Evolutionary conservation across 768 basidiomycete species (phyloP).

Genomic region (Stropharia rugosoannulata): DNA sequence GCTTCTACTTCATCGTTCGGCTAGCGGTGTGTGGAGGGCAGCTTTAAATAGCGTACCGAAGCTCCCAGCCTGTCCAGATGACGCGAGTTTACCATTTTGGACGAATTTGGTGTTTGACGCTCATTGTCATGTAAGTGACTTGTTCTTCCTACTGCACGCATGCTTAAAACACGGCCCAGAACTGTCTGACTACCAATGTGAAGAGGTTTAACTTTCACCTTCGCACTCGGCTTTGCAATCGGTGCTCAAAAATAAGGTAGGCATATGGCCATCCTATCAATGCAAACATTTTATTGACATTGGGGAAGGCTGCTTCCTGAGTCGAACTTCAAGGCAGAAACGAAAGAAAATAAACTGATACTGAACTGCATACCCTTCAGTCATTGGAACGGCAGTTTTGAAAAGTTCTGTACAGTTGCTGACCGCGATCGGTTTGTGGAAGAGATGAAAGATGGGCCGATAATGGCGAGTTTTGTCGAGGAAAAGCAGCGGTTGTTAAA

Average conservation of each 20-base stretch:
- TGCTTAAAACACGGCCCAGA: constrained; percentile 11
- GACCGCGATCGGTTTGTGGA: constrained; percentile 19
- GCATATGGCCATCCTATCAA: neutral
- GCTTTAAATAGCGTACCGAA: neutral
- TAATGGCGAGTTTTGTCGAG: constrained; percentile 15
- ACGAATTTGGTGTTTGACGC: neutral
- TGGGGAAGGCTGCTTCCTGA: constrained; percentile 1
- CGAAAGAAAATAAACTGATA: constrained; percentile 4
- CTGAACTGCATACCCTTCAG: constrained; percentile 11
- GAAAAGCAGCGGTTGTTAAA: neutral
- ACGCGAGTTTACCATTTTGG: neutral
- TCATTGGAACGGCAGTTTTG: constrained; percentile 3
- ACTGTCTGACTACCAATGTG: constrained; percentile 17
- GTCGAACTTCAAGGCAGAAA: constrained; percentile 2
- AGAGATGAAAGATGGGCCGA: constrained; percentile 8
- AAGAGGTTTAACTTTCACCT: constrained; percentile 24
- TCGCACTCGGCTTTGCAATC: constrained; percentile 23
- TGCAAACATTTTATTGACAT: neutral
- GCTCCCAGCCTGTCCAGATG: constrained; percentile 1
- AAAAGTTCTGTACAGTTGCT: constrained; percentile 14
- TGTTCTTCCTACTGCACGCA: neutral
- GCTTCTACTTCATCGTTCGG: neutral
- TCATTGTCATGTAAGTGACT: constrained; percentile 19
- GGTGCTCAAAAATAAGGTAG: constrained; percentile 23
- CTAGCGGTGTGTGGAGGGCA: neutral